phyloP scores from a whole-genome alignment of 75 land plant species.

The Pinus tabuliformis region DNA sequence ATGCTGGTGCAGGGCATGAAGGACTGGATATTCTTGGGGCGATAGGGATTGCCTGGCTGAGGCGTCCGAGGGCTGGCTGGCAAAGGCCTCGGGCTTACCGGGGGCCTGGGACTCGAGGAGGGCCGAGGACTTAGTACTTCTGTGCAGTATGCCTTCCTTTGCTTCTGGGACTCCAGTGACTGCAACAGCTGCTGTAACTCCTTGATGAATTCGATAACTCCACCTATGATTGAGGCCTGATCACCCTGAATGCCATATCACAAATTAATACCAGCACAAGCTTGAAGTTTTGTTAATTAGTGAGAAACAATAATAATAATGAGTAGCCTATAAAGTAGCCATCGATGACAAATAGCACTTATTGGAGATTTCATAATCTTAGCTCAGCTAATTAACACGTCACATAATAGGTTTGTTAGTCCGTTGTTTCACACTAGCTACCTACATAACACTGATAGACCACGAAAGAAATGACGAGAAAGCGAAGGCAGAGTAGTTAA shows the following conservation, averaged over 20 bases:
- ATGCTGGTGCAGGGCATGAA: constrained; percentile 2
- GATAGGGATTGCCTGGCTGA: constrained; percentile 40
- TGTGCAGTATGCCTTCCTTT: constrained; percentile 44
- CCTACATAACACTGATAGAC: no score
- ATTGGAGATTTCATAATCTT: no score
- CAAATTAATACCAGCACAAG: no score
- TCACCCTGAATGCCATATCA: constrained; percentile 52
- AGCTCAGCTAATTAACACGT: no score
- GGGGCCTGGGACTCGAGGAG: constrained; percentile 20
- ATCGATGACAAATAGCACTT: no score
- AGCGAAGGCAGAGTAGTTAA: no score
- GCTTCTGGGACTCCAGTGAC: constrained; percentile 79
- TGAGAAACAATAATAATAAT: no score
- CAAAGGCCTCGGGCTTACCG: constrained; percentile 33
- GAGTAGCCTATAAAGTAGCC: no score
- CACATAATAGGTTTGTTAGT: no score
- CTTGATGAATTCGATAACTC: constrained; percentile 81
- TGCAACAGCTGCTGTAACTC: constrained; percentile 84
- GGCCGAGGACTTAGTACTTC: constrained; percentile 67
- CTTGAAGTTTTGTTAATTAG: no score
- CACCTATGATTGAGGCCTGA: constrained; percentile 94
- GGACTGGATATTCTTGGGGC: constrained; percentile 15
- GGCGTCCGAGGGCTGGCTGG: constrained; percentile 61
- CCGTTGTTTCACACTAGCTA: no score
- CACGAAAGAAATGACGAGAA: no score